Evolutionary conservation across 257 asterid genomes (phyloP).

Genomic region (Pogostemon cablin): DNA sequence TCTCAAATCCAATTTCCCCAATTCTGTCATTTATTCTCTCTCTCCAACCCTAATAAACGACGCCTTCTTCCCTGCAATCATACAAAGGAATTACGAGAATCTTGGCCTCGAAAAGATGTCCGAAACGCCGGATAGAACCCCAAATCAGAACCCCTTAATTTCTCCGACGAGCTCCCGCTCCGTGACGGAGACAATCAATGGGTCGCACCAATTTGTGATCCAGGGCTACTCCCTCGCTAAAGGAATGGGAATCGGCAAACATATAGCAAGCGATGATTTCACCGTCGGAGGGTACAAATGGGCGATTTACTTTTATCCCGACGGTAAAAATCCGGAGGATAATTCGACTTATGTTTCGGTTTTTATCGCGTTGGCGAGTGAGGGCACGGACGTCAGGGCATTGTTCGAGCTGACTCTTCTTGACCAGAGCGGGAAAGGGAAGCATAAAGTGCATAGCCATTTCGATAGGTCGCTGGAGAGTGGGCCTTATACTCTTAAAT

Average conservation of each 20-base stretch:
- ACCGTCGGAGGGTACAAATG: conserved; percentile 80
- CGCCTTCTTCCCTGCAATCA: conserved; percentile 12
- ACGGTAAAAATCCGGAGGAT: conserved; percentile 81
- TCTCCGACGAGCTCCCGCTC: conserved; percentile 73
- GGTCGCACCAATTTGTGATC: conserved; percentile 77
- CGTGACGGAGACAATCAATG: conserved; percentile 72
- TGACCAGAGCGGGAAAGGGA: conserved; percentile 92
- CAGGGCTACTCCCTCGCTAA: conserved; percentile 80
- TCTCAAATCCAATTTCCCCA: conserved; percentile 4
- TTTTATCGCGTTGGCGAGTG: conserved; percentile 80
- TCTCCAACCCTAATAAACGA: not conserved
- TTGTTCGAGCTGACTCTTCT: conserved; percentile 79
- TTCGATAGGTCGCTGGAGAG: conserved; percentile 86
- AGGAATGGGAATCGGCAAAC: conserved; percentile 86
- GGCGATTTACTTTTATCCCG: conserved; percentile 90
- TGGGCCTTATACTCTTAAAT: conserved; percentile 79
- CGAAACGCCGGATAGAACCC: conserved; percentile 38
- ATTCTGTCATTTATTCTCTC: not conserved
- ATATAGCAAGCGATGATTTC: conserved; percentile 78
- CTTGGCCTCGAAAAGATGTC: conserved; percentile 37
- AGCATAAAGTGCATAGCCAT: conserved; percentile 89
- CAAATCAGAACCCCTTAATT: conserved; percentile 33
- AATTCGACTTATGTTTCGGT: conserved; percentile 73
- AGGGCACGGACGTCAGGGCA: conserved; percentile 85
- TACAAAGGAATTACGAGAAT: not conserved